These are phyloP conservation scores for Plasmodium malariae DNA, from an alignment of 169 alveolate genomes.

Conservation along the genomic window DNA sequence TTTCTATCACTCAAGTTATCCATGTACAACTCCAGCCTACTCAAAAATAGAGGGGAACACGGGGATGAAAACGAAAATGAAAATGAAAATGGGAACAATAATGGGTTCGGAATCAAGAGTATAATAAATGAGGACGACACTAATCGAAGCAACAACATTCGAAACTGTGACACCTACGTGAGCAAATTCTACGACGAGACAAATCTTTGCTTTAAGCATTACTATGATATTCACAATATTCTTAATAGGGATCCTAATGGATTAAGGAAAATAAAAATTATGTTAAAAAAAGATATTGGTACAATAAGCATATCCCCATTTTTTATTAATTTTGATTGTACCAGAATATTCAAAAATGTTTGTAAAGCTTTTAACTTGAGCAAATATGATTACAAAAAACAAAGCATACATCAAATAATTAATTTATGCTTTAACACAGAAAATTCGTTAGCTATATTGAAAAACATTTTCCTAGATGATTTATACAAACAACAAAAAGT, in stretches of 20 bases:
- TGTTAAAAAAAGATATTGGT: conserved; percentile 59
- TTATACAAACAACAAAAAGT: conserved; percentile 52
- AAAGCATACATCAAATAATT: conserved; percentile 33
- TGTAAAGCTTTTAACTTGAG: conserved; percentile 45
- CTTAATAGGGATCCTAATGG: conserved; percentile 68
- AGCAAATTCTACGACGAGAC: conserved; percentile 7
- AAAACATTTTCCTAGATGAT: conserved; percentile 35
- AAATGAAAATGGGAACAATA: too few relatives aligned
- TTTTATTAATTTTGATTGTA: conserved; percentile 54
- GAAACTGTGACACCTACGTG: not conserved
- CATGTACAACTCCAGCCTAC: conserved; percentile 23
- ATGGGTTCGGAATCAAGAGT: too few relatives aligned
- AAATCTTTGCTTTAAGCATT: conserved; percentile 43
- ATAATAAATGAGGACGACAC: too few relatives aligned
- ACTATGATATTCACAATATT: conserved; percentile 49
- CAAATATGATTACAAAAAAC: conserved; percentile 37
- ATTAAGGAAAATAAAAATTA: conserved; percentile 66
- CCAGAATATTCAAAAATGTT: conserved; percentile 34
- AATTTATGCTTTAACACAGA: conserved; percentile 18
- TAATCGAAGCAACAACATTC: too few relatives aligned
- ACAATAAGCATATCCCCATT: conserved; percentile 72
- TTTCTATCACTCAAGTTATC: conserved; percentile 12
- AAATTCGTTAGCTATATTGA: not conserved
- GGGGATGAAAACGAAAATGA: too few relatives aligned
- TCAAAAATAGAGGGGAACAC: too few relatives aligned